These are phyloP conservation scores for Amaranthus cruentus DNA, from an alignment of 148 eudicot genomes.

Conservation along the genomic window DNA sequence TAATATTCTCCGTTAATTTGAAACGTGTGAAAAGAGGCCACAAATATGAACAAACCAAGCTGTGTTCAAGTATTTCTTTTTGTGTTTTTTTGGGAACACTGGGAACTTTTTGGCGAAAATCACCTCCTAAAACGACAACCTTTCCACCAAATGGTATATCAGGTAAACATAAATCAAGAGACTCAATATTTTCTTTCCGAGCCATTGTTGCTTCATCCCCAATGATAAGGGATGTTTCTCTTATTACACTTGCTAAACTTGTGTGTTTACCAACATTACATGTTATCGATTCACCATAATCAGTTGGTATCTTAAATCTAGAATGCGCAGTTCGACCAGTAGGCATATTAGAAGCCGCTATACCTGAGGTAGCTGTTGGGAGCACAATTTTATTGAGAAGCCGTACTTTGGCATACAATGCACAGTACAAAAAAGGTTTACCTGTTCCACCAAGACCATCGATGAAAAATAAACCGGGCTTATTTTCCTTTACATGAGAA, in stretches of 20 bases:
- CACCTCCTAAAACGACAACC: not conserved
- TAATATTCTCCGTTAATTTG: not conserved
- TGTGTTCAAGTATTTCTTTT: not conserved
- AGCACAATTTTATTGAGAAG: not conserved
- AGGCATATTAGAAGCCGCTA: not conserved
- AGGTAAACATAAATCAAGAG: not conserved
- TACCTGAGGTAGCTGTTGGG: not conserved
- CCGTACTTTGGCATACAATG: not conserved
- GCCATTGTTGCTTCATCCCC: not conserved
- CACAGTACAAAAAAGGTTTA: conserved; percentile 10
- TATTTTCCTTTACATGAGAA: not conserved
- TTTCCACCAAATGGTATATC: not conserved
- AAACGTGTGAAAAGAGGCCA: not conserved
- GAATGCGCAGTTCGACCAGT: not conserved
- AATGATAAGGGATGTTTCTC: not conserved
- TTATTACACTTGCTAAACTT: not conserved
- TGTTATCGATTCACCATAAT: not conserved
- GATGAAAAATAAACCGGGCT: not conserved
- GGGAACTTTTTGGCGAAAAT: not conserved
- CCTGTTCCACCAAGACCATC: conserved; percentile 3
- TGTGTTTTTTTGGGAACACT: not conserved
- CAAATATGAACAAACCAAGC: not conserved
- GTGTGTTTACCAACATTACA: not conserved
- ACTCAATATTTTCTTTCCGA: not conserved
- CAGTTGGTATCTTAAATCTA: not conserved